Percentiles rank a stretch among this genome's conserved stretches.
These are phyloP conservation scores for Aureobasidium pullulans DNA, from an alignment of 2,329 filamentous ascomycete genomes.

Conservation along the genomic window DNA sequence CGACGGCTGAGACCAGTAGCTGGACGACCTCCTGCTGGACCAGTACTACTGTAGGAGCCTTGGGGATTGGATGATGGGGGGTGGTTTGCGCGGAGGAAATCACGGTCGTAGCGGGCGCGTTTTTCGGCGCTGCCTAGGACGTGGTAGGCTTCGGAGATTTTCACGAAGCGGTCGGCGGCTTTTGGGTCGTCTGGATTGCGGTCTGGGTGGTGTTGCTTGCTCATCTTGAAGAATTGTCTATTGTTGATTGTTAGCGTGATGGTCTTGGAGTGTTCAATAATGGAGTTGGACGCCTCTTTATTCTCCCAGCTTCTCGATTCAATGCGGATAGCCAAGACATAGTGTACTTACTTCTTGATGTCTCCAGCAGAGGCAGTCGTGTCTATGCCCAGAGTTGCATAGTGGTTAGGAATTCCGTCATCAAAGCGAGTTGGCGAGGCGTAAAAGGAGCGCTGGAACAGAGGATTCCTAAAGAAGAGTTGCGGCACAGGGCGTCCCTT, in stretches of 20 bases:
- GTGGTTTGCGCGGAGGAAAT: slow-evolving; percentile 41
- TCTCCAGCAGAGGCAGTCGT: slow-evolving; percentile 62
- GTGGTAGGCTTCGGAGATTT: slow-evolving; percentile 76
- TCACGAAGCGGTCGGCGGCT: slow-evolving; percentile 69
- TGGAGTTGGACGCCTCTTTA: no score
- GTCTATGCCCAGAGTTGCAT: slow-evolving; percentile 70
- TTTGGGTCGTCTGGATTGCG: slow-evolving; percentile 69
- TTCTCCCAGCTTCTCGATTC: no score
- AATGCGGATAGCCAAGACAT: not conserved
- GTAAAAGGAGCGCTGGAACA: slow-evolving; percentile 34
- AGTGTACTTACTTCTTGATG: slow-evolving; percentile 65
- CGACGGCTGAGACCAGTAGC: slow-evolving; percentile 74
- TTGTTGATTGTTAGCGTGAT: not conserved
- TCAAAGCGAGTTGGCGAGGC: slow-evolving; percentile 31
- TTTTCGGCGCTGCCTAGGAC: slow-evolving; percentile 65
- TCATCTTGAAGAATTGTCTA: slow-evolving; percentile 74
- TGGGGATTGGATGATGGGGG: slow-evolving; percentile 36
- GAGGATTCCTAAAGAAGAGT: not conserved
- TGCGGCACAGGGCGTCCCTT: not conserved
- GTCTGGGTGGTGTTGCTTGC: slow-evolving; percentile 89
- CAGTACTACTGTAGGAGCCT: slow-evolving; percentile 42
- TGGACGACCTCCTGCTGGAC: slow-evolving; percentile 64
- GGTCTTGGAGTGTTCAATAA: not conserved
- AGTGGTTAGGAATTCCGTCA: slow-evolving; percentile 55
- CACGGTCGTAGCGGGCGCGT: slow-evolving; percentile 73